These are phyloP conservation scores for Boletus sp. DNA, from an alignment of 768 basidiomycete species.

Conservation along the genomic window DNA sequence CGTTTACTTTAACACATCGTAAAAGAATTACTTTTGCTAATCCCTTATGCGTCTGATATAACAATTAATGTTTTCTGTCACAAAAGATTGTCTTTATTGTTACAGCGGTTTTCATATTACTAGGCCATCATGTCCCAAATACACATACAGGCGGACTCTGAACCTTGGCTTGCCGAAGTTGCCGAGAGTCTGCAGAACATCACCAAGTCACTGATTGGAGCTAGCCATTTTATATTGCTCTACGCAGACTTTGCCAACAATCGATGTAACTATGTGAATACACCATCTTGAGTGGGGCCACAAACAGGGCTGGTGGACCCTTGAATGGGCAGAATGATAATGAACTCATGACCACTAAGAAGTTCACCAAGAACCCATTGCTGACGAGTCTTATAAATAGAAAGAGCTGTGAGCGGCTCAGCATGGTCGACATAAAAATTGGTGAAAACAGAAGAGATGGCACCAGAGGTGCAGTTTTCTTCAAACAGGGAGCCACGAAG, in stretches of 20 bases:
- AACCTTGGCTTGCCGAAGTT: not conserved
- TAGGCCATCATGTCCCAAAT: not conserved
- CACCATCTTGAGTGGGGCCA: not conserved
- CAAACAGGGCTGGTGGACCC: not conserved
- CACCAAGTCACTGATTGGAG: not conserved
- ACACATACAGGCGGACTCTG: not conserved
- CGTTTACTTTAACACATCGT: no score
- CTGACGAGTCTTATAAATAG: not conserved
- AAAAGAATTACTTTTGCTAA: no score
- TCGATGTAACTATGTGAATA: not conserved
- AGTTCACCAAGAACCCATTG: slow-evolving; percentile 2
- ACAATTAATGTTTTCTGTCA: no score
- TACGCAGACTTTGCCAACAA: not conserved
- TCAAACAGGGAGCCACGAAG: slow-evolving; percentile 2
- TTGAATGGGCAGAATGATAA: not conserved
- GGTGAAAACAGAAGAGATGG: not conserved
- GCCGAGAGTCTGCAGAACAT: not conserved
- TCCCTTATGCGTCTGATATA: no score
- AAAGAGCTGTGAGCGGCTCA: not conserved
- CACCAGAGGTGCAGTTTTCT: slow-evolving; percentile 4
- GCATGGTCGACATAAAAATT: slow-evolving; percentile 1
- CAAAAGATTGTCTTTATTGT: no score
- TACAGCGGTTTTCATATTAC: not conserved
- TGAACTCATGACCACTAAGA: slow-evolving; percentile 1
- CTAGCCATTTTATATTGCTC: no score